Evolutionary conservation across 73 alveolate species (phyloP).

Genomic region (Diophrys appendiculata): DNA sequence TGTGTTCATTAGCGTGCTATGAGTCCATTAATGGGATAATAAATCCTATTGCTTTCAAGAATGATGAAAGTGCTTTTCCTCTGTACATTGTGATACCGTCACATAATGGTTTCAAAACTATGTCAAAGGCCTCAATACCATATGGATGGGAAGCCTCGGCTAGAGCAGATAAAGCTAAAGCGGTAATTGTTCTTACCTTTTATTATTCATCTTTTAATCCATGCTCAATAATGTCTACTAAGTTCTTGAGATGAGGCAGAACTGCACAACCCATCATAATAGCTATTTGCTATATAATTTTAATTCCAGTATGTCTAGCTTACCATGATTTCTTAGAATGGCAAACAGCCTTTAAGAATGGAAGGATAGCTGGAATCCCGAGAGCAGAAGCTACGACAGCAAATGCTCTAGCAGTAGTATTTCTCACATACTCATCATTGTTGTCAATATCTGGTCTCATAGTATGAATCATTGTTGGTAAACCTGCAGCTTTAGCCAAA

Average conservation of each 20-base stretch:
- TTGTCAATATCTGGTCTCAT: conserved; percentile 99
- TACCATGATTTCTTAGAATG: conserved; percentile 98
- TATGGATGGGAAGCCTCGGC: conserved; percentile 99
- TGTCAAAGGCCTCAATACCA: conserved; percentile 99
- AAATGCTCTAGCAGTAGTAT: conserved; percentile 98
- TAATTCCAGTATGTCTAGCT: conserved; percentile 99
- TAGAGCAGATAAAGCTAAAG: conserved; percentile 98
- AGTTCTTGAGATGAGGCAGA: conserved; percentile 97
- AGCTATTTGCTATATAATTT: conserved; percentile 93
- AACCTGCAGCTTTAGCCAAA: conserved; percentile 99
- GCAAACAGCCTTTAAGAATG: conserved; percentile 99
- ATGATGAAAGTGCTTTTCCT: conserved; percentile 98
- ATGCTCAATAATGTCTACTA: conserved; percentile 97
- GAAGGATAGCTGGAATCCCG: conserved; percentile 97
- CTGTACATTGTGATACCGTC: conserved; percentile 97
- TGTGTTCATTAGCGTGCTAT: conserved; percentile 97
- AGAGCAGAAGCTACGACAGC: conserved; percentile 99
- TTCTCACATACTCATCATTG: conserved; percentile 98
- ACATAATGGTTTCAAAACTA: conserved; percentile 96
- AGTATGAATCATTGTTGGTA: conserved; percentile 98
- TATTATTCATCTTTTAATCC: conserved; percentile 96
- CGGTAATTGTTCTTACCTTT: conserved; percentile 98
- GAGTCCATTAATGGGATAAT: conserved; percentile 99
- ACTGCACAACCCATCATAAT: conserved; percentile 98
- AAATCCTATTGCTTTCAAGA: conserved; percentile 98